A percentile compares a stretch with the other conserved stretches of the same genome.
These are phyloP conservation scores for Podaxis sp. DNA, from an alignment of 768 basidiomycete species.

Conservation along the genomic window DNA sequence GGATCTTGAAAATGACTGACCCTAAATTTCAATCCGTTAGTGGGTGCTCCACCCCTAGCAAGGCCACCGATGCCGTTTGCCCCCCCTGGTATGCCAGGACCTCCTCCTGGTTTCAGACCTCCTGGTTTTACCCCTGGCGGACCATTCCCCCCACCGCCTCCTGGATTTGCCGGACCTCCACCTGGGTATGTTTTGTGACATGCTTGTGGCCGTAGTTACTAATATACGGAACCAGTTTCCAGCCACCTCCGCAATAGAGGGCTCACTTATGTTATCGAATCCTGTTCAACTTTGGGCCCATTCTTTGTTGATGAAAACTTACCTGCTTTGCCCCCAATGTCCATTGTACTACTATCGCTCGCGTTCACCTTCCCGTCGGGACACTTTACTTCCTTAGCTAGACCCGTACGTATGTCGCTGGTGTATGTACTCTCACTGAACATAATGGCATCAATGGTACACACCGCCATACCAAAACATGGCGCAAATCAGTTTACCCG, in stretches of 20 bases:
- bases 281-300: neutral
- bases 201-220: slow-evolving; percentile 3
- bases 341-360: neutral
- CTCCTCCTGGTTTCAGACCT: slow-evolving; percentile 82
- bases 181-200: slow-evolving; percentile 58
- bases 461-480: neutral
- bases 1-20: slow-evolving; percentile 4
- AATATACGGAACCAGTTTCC: slow-evolving; percentile 34
- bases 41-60: slow-evolving; percentile 55
- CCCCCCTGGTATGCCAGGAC: slow-evolving; percentile 80
- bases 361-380: neutral
- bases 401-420: slow-evolving; percentile 1
- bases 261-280: slow-evolving; percentile 6
- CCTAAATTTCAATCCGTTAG: slow-evolving; percentile 28
- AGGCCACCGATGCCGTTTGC: slow-evolving; percentile 67
- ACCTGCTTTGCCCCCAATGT: neutral
- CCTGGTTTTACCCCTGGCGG: slow-evolving; percentile 81
- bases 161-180: slow-evolving; percentile 77
- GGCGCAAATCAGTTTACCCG: neutral
- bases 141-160: slow-evolving; percentile 78
- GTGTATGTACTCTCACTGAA: neutral
- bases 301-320: neutral
- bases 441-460: neutral
- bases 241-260: slow-evolving; percentile 44
- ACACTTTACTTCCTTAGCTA: neutral